These are phyloP conservation scores for Chrysanthemum seticuspe DNA, from an alignment of 129 eudicot species.

Conservation along the genomic window DNA sequence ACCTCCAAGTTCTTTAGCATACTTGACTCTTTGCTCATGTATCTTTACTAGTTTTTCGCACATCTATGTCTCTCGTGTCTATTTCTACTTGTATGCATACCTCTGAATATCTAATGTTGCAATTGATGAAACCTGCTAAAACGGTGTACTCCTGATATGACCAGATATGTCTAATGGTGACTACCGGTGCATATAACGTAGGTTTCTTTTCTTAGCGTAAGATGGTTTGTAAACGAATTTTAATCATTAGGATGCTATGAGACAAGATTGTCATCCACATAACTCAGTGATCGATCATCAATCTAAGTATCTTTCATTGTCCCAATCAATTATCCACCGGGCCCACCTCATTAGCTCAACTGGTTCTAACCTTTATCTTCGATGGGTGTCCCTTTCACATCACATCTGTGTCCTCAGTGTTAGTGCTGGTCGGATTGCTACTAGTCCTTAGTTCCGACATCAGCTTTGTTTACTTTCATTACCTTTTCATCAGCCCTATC, in stretches of 20 bases:
- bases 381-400: slow-evolving; percentile 7
- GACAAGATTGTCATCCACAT: not conserved
- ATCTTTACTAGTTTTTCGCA: not conserved
- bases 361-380: not conserved
- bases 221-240: not conserved
- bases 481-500: slow-evolving; percentile 21
- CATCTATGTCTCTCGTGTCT: not conserved
- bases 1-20: not conserved
- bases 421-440: not conserved
- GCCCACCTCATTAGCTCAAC: not conserved
- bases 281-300: not conserved
- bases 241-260: not conserved
- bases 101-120: not conserved
- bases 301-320: not conserved
- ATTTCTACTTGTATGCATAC: not conserved
- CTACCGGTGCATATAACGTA: not conserved
- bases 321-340: slow-evolving; percentile 4
- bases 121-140: not conserved
- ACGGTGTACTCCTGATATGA: not conserved
- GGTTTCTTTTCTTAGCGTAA: not conserved
- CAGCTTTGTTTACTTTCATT: slow-evolving; percentile 16
- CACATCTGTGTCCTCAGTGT: not conserved
- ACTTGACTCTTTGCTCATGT: not conserved
- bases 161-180: not conserved
- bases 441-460: not conserved